Evolutionary conservation across 257 asterid species (phyloP).

Genomic region (Solanum arcanum): DNA sequence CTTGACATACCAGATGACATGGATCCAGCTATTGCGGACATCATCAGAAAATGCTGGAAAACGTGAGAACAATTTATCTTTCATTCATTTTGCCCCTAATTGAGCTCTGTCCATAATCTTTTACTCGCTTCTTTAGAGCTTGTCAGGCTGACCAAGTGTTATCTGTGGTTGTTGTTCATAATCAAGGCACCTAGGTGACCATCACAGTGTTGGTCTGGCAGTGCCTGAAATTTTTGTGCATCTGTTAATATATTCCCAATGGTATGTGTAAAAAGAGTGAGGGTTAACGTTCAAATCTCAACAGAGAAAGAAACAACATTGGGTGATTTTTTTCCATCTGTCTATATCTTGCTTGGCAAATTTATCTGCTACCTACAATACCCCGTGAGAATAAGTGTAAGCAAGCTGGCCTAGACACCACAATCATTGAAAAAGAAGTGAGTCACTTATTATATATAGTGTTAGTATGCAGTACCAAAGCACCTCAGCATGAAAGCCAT

Average conservation of each 20-base stretch:
- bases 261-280: neutral
- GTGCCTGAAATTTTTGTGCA: neutral
- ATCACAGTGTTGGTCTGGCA: neutral
- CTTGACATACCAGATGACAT: slow-evolving; percentile 82
- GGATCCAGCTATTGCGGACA: slow-evolving; percentile 66
- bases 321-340: neutral
- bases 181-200: neutral
- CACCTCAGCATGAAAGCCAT: neutral
- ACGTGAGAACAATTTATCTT: slow-evolving; percentile 42
- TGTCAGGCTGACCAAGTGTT: neutral
- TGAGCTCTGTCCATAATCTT: neutral
- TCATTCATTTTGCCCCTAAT: neutral
- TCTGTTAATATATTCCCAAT: neutral
- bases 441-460: neutral
- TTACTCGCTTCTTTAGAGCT: neutral
- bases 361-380: neutral
- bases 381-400: neutral
- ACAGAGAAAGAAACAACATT: neutral
- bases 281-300: neutral
- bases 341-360: neutral
- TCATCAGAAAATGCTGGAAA: slow-evolving; percentile 79
- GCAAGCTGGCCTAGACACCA: neutral
- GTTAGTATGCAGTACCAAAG: neutral
- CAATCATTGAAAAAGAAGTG: neutral
- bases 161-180: neutral